A percentile compares a stretch with the other conserved stretches of the same genome.
These are phyloP conservation scores for Calonectria henricotiae DNA, from an alignment of 2,329 filamentous ascomycete genomes.

Conservation along the genomic window DNA sequence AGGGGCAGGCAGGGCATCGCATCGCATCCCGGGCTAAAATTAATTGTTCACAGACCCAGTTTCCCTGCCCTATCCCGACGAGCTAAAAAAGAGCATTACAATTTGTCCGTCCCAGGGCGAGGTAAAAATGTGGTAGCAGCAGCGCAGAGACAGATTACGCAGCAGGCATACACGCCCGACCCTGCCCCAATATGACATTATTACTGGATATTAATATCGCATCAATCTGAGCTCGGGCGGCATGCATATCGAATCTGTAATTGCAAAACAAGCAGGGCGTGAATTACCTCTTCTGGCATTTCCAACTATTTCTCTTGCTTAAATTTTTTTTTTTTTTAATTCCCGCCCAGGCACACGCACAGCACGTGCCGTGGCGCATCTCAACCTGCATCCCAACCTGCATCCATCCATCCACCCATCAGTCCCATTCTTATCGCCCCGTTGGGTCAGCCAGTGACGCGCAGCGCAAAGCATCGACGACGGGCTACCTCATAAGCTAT, in stretches of 20 bases:
- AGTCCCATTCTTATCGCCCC: constrained; percentile 12
- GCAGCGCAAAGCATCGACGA: constrained; percentile 10
- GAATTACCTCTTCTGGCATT: not conserved
- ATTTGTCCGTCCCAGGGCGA: constrained; percentile 13
- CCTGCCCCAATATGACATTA: not conserved
- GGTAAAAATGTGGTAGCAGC: not conserved
- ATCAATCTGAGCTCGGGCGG: constrained; percentile 21
- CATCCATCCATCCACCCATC: constrained; percentile 14
- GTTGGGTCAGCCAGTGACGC: constrained; percentile 30
- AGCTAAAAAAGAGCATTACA: constrained; percentile 27
- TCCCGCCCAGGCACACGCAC: constrained; percentile 33
- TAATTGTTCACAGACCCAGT: constrained; percentile 30
- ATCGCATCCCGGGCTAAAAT: constrained; percentile 39
- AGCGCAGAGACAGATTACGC: not conserved
- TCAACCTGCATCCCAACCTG: constrained; percentile 2
- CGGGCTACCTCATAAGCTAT: constrained; percentile 1
- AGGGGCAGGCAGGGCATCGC: not conserved
- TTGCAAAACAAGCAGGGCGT: constrained; percentile 12
- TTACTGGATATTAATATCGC: constrained; percentile 15
- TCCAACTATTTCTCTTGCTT: not conserved
- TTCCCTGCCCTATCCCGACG: constrained; percentile 29
- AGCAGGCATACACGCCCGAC: not conserved
- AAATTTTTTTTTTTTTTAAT: not conserved
- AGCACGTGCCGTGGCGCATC: constrained; percentile 45
- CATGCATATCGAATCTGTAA: constrained; percentile 16